Base-by-base conservation (phyloP, 2,329 filamentous ascomycete species). In the Myriosclerotinia scirpicola region DNA sequence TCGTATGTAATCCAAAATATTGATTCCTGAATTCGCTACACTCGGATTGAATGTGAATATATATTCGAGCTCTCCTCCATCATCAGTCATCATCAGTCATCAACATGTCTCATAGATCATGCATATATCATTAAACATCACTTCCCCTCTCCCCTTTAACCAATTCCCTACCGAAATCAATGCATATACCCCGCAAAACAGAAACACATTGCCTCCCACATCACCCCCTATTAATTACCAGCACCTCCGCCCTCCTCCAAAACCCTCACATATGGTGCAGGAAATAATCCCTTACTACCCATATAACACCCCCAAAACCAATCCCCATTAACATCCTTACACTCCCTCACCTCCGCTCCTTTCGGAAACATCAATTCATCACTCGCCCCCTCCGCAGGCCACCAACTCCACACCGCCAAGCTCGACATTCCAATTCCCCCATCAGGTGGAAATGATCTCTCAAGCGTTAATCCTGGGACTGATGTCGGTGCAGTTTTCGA, bases 241-340 rank as follows among this genome's bases (percentile, higher is more conserved):
- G 58, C n/a, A 40, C 42, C 48, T 5, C 44, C 50, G 15, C 44
- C 17, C 44, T 52, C 66, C 56, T 72, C 71, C 54, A 85, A 69
- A 38, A 87, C 74, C 71, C 80, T 81, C 36, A 93, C 90, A 81
- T 94, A 94, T 9, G 86, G 85, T 8, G 88, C 88, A 5, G 93
- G 93, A 75, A 97, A 96, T 70, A 97, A 73, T 0, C 92, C 93
- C 72, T 86, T 88, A 34, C 80, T 81, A 0, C 92, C 93, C 79
- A 92, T 93, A 81, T 96, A 97, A 38, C 87, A 87, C 0, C 94
- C 94, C 79, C 89, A 90, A 74, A 85, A 93, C 93, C 93, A 98
- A 76, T 97, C 93, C 22, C 89, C 91, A 76, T 97, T 97, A 58
- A 96, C 87, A 77, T 95, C 90, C 76, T 94, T 90, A 48, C 90